These are phyloP conservation scores for Paramecium sexaurelia DNA, from an alignment of 73 alveolate species.

Conservation along the genomic window DNA sequence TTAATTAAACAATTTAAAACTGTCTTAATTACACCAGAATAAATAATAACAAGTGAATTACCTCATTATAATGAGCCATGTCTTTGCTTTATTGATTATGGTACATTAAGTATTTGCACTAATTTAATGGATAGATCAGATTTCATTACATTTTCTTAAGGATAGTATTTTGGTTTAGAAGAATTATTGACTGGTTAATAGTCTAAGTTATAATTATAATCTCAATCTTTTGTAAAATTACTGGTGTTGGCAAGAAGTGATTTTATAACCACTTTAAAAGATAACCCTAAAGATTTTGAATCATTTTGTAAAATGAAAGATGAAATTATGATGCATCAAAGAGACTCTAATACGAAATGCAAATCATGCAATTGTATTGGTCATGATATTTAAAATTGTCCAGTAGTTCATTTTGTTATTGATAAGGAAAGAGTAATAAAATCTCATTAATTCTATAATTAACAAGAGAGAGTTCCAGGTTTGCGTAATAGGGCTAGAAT, in stretches of 20 bases:
- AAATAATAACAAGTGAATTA: slow-evolving; percentile 3
- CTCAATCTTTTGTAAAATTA: slow-evolving; percentile 32
- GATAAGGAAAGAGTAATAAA: slow-evolving; percentile 48
- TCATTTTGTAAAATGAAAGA: neutral
- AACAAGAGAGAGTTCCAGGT: slow-evolving; percentile 3
- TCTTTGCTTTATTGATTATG: neutral
- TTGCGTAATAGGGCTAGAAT: neutral
- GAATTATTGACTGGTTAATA: slow-evolving; percentile 30
- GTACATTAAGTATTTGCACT: neutral
- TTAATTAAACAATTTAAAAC: neutral
- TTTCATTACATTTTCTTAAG: neutral
- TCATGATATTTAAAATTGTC: slow-evolving; percentile 29
- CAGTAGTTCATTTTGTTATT: neutral
- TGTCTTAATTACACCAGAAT: slow-evolving; percentile 32
- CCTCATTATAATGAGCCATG: slow-evolving; percentile 16
- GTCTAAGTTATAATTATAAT: neutral
- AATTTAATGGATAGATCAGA: neutral
- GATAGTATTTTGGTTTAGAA: slow-evolving; percentile 33
- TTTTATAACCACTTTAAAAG: neutral
- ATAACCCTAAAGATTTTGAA: slow-evolving; percentile 31
- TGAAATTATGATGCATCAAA: neutral
- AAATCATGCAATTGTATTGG: slow-evolving; percentile 41
- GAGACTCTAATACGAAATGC: neutral
- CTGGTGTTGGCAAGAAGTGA: slow-evolving; percentile 25
- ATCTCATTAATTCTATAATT: neutral